Conservation (phyloP, 495 filamentous ascomycete genomes). For the Poronia punctata region DNA sequence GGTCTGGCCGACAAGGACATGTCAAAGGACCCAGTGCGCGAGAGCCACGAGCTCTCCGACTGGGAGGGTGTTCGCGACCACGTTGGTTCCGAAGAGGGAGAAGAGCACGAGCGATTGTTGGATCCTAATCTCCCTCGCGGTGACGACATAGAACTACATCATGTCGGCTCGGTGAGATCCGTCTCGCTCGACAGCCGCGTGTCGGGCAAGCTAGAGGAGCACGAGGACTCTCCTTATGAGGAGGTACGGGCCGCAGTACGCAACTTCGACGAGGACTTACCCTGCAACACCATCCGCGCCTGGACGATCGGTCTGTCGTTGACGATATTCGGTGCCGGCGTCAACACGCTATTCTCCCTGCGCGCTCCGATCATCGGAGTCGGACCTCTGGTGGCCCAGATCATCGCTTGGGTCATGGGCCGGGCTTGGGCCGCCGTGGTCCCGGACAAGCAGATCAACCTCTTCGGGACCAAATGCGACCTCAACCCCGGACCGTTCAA, state of each 20-base stretch:
- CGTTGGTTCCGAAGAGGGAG: constrained; percentile 29
- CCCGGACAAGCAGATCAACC: constrained; percentile 44
- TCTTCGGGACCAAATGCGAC: constrained; percentile 50
- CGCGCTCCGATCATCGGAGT: constrained; percentile 59
- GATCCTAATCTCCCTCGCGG: constrained; percentile 46
- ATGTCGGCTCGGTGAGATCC: constrained; percentile 15
- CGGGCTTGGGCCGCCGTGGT: constrained; percentile 43
- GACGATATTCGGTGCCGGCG: constrained; percentile 55
- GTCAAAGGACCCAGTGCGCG: too few relatives aligned
- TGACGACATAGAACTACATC: constrained; percentile 22
- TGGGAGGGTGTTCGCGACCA: constrained; percentile 13
- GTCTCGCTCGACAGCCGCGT: constrained; percentile 30
- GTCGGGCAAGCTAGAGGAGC: constrained; percentile 13
- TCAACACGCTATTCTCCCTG: constrained; percentile 68
- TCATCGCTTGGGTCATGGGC: constrained; percentile 65
- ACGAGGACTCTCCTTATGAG: constrained; percentile 61
- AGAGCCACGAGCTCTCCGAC: background rate
- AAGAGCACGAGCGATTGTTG: constrained; percentile 38
- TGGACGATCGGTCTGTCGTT: constrained; percentile 65
- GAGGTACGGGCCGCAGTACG: constrained; percentile 58
- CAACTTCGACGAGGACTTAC: constrained; percentile 59
- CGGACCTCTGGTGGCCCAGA: constrained; percentile 60
- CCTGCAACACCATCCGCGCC: constrained; percentile 64
- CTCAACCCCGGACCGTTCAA: constrained; percentile 73
- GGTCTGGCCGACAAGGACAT: too few relatives aligned